A percentile compares a stretch with the other conserved stretches of the same genome.
Conservation (phyloP, 2,329 filamentous ascomycete species). For the Ceratocystis lukuohia region DNA sequence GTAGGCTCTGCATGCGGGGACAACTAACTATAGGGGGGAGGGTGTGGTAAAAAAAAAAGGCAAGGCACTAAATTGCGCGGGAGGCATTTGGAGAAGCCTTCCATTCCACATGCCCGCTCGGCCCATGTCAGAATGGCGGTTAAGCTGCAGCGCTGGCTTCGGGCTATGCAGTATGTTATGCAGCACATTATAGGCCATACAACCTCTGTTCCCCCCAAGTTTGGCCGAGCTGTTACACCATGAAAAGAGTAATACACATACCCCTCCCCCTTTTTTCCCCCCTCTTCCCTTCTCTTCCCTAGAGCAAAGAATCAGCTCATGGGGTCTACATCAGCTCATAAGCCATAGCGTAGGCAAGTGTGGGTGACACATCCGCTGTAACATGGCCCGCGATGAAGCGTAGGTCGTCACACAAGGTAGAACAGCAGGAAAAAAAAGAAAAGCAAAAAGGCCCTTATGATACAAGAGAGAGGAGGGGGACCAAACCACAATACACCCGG, state of each 20-base stretch:
- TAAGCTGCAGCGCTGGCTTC: not conserved
- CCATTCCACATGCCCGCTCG: not conserved
- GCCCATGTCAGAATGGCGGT: not conserved
- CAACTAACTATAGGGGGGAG: not conserved
- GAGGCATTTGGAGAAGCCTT: not conserved
- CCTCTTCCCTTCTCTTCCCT: not conserved
- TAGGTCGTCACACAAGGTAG: not conserved
- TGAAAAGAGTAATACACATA: not conserved
- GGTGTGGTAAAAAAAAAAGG: not conserved
- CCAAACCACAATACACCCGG: not conserved
- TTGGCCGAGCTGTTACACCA: not conserved
- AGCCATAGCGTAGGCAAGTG: not conserved
- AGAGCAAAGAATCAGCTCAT: not conserved
- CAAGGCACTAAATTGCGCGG: not conserved
- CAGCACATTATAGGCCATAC: not conserved
- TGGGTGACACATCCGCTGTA: conserved; percentile 1
- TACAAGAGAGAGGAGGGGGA: not conserved
- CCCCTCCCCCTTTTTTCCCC: not conserved
- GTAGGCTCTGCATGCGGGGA: not conserved
- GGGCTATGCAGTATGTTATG: not conserved
- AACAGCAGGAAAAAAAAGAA: not conserved
- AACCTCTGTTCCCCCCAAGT: not conserved
- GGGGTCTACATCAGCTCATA: not conserved
- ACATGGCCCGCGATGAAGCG: not conserved
- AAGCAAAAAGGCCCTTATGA: not conserved